phyloP scores from a whole-genome alignment of 768 basidiomycete species.

The Trametes sanguinea region DNA sequence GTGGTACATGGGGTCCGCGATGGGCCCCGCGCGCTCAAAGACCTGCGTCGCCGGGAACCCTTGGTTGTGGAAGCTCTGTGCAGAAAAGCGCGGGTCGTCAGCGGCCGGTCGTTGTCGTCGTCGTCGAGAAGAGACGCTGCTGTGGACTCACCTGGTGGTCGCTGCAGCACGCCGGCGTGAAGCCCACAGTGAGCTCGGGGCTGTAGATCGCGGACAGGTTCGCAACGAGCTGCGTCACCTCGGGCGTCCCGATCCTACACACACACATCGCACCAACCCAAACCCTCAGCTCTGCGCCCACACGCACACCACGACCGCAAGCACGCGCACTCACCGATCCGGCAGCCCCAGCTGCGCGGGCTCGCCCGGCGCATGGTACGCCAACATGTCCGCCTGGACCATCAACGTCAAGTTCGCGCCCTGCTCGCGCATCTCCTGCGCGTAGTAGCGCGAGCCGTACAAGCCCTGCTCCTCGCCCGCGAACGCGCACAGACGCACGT shows the following conservation, averaged over 20 bases:
- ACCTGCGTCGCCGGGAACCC: slow-evolving; percentile 88
- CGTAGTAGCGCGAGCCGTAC: slow-evolving; percentile 75
- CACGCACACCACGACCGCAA: not conserved
- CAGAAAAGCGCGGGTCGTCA: not conserved
- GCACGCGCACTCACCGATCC: slow-evolving; percentile 47
- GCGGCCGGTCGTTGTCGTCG: not conserved
- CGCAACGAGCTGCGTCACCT: slow-evolving; percentile 72
- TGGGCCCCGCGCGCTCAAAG: slow-evolving; percentile 84
- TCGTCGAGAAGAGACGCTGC: too few species aligned
- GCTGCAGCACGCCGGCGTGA: slow-evolving; percentile 81
- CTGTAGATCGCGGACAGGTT: slow-evolving; percentile 81
- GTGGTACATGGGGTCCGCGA: slow-evolving; percentile 89
- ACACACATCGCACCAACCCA: not conserved
- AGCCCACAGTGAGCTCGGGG: slow-evolving; percentile 73
- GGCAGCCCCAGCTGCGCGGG: slow-evolving; percentile 85
- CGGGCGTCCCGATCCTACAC: slow-evolving; percentile 75
- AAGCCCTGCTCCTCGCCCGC: slow-evolving; percentile 94
- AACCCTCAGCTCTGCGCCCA: not conserved
- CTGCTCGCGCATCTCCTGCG: slow-evolving; percentile 63
- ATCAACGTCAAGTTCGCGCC: slow-evolving; percentile 76
- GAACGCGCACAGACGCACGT: slow-evolving; percentile 81
- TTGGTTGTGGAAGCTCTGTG: slow-evolving; percentile 74
- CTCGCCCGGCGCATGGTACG: slow-evolving; percentile 77
- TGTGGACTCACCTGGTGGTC: slow-evolving; percentile 72
- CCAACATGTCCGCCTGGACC: slow-evolving; percentile 93